Evolutionary conservation across 129 eudicot species (phyloP), one percentile per base, ranked within the genome.

Genomic region (Chrysanthemum makinoi): DNA sequence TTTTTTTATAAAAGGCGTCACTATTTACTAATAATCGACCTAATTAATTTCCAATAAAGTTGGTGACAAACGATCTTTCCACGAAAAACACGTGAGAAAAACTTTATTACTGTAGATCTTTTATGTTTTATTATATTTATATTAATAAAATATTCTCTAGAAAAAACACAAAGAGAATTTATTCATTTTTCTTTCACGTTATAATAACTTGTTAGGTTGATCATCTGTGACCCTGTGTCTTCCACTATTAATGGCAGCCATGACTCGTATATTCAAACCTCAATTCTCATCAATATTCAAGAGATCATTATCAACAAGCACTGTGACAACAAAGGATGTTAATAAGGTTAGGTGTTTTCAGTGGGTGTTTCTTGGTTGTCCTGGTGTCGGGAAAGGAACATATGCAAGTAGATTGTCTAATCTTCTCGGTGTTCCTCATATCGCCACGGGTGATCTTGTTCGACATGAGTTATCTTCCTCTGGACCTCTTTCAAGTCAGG

Each of bases 391-490:
- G 69, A 91, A 91, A 43, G 96, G 94, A 7, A 88, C 97, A 0
- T 88, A 88, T 35, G 96, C 98, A 8, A 83, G 96, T 62, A 86
- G 92, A 17, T 87, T 93, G 44, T 93, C 95, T 2, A 49, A 39
- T n/a, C 88, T 85, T 19, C 92, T 93, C 46, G 92, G 96, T 17
- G 92, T 89, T 54, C 96, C 96, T 72, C 98, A 93, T 66, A 93
- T 93, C 76, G 95, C 98, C 67, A 93, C 98, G 61, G 98, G 98
- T 12, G 98, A 93, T 85, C 98, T 93, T 63, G 95, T 93, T 4
- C 89, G 98, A 5, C 83, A 89, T 6, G 96, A 89, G 80, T 83
- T 93, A 11, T 64, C 83, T 39, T 85, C 95, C 17, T 70, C 80
- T 46, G 88, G 95, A 0, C 90, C 98, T 46, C 88, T 93, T 44